Conservation (phyloP, 1,284 basidiomycete species). For the Sanghuangporus sanghuang region DNA sequence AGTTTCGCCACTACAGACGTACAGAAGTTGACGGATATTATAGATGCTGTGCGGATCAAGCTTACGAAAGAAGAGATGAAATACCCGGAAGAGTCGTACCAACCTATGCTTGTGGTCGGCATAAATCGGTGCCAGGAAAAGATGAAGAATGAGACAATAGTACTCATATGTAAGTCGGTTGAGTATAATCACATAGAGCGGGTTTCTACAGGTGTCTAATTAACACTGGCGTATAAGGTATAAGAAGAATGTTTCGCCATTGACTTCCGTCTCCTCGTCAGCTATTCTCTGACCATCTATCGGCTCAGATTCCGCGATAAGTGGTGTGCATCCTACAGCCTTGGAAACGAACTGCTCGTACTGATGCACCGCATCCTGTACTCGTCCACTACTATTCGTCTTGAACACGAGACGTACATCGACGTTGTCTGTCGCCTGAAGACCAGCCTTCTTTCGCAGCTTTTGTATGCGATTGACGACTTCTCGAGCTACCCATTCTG, state of each 20-base stretch:
- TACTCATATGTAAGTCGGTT: too few relatives aligned
- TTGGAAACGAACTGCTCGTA: too few relatives aligned
- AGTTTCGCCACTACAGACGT: slow-evolving; percentile 42
- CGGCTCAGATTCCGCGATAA: too few relatives aligned
- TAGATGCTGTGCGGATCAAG: slow-evolving; percentile 37
- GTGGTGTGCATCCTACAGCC: too few relatives aligned
- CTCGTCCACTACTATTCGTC: too few relatives aligned
- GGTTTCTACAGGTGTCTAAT: too few relatives aligned
- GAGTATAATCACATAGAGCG: too few relatives aligned
- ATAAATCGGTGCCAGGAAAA: slow-evolving; percentile 4
- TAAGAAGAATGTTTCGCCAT: too few relatives aligned
- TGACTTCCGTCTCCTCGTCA: too few relatives aligned
- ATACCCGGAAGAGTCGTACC: slow-evolving; percentile 36
- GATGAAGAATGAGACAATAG: background rate
- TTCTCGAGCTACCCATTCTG: slow-evolving; percentile 87
- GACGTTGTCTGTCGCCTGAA: slow-evolving; percentile 93
- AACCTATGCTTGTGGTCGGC: slow-evolving; percentile 25
- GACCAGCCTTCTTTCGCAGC: slow-evolving; percentile 89
- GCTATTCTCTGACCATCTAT: too few relatives aligned
- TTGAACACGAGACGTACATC: slow-evolving; percentile 86
- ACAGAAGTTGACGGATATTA: slow-evolving; percentile 25
- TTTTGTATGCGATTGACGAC: slow-evolving; percentile 94
- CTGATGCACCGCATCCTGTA: too few relatives aligned
- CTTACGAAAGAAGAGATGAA: slow-evolving; percentile 49
- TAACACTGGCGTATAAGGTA: too few relatives aligned